Evolutionary conservation across 306 rosid genomes (phyloP).

Genomic region (Corylus americana): DNA sequence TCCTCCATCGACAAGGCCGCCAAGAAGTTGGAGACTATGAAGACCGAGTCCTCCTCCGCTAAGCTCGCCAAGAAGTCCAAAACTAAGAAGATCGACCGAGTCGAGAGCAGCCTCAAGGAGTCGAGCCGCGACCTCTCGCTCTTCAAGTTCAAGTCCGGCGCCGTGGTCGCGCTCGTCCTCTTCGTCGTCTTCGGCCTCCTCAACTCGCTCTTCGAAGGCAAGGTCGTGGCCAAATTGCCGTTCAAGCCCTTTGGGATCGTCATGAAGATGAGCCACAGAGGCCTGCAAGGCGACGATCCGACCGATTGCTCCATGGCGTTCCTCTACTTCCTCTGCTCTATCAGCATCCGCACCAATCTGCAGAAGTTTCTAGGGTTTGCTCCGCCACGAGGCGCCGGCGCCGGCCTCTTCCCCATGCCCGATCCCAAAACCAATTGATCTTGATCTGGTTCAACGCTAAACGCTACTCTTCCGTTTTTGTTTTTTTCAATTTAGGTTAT

Average conservation of each 20-base stretch:
- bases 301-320: slow-evolving; percentile 98
- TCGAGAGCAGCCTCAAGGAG: slow-evolving; percentile 93
- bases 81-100: slow-evolving; percentile 96
- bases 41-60: slow-evolving; percentile 56
- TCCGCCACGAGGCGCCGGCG: slow-evolving; percentile 85
- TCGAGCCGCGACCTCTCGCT: slow-evolving; percentile 91
- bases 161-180: slow-evolving; percentile 95
- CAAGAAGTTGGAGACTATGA: slow-evolving; percentile 98
- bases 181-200: slow-evolving; percentile 90
- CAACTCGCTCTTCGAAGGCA: slow-evolving; percentile 91
- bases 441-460: slow-evolving; percentile 11
- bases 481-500: background rate
- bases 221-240: slow-evolving; percentile 84
- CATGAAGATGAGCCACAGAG: slow-evolving; percentile 98
- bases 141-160: slow-evolving; percentile 97
- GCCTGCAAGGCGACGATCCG: slow-evolving; percentile 78
- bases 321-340: slow-evolving; percentile 88
- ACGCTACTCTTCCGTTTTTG: background rate
- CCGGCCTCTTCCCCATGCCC: slow-evolving; percentile 94
- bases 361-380: slow-evolving; percentile 95
- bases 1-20: slow-evolving; percentile 95
- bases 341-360: slow-evolving; percentile 89
- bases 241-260: slow-evolving; percentile 77
- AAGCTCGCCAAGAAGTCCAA: slow-evolving; percentile 64
- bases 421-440: slow-evolving; percentile 87